phyloP scores from a whole-genome alignment of 2,329 filamentous ascomycete species.

The Colletotrichum ledebouriae region DNA sequence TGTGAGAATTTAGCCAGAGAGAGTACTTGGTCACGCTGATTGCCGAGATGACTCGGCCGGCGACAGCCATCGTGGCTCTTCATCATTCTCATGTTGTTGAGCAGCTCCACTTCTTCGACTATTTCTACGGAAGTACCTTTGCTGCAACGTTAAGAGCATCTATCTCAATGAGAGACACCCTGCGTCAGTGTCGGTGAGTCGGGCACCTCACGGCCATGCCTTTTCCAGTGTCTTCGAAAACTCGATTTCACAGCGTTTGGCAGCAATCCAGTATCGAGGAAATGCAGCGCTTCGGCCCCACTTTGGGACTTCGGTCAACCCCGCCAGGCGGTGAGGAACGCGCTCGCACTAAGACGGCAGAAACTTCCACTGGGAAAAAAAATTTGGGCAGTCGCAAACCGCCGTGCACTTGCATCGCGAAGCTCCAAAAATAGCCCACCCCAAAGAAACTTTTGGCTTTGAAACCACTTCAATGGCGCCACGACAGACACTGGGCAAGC shows the following conservation, averaged over 20 bases:
- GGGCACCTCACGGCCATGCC: too few species aligned
- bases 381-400: conserved; percentile 36
- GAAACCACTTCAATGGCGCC: conserved; percentile 53
- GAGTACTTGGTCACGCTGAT: neutral
- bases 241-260: too few species aligned
- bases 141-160: too few species aligned
- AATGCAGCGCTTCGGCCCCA: neutral
- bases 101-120: conserved; percentile 23
- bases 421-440: conserved; percentile 42
- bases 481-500: conserved; percentile 67
- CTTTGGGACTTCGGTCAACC: conserved; percentile 32
- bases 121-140: neutral
- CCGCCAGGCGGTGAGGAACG: conserved; percentile 39
- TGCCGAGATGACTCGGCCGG: neutral
- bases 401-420: conserved; percentile 39
- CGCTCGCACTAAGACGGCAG: conserved; percentile 40
- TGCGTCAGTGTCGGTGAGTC: too few species aligned
- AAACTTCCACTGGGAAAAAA: conserved; percentile 37
- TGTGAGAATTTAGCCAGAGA: conserved; percentile 1
- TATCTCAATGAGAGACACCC: too few species aligned
- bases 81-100: conserved; percentile 6
- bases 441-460: conserved; percentile 13
- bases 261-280: neutral
- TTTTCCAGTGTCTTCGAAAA: too few species aligned
- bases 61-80: conserved; percentile 21